Conservation (phyloP, 495 filamentous ascomycete species). For the Penicillium psychrofluorescens region DNA sequence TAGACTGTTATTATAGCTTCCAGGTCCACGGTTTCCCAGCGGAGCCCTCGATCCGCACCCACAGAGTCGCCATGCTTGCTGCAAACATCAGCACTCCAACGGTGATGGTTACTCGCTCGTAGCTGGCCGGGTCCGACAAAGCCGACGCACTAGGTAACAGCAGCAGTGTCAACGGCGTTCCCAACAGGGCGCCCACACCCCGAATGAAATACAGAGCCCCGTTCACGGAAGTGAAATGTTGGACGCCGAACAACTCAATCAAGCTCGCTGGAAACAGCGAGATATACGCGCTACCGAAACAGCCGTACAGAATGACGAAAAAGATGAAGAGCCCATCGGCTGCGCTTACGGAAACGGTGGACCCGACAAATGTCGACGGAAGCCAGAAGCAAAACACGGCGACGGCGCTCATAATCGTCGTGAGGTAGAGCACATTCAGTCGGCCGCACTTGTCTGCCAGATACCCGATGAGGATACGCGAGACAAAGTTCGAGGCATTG, state of each 20-base stretch:
- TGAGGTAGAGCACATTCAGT: slow-evolving; percentile 47
- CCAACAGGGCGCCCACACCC: slow-evolving; percentile 46
- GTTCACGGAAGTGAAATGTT: slow-evolving; percentile 52
- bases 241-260: slow-evolving; percentile 51
- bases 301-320: slow-evolving; percentile 47
- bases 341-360: slow-evolving; percentile 9
- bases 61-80: slow-evolving; percentile 25
- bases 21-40: slow-evolving; percentile 13
- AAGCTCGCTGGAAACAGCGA: slow-evolving; percentile 35
- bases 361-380: slow-evolving; percentile 18
- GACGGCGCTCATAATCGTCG: slow-evolving; percentile 35
- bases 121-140: slow-evolving; percentile 13
- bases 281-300: slow-evolving; percentile 39
- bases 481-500: slow-evolving; percentile 49
- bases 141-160: slow-evolving; percentile 23
- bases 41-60: slow-evolving; percentile 27
- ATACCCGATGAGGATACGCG: slow-evolving; percentile 43
- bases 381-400: slow-evolving; percentile 47
- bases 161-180: slow-evolving; percentile 39
- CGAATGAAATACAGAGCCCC: slow-evolving; percentile 51
- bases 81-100: slow-evolving; percentile 24
- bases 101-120: slow-evolving; percentile 21
- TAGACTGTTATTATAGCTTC: slow-evolving; percentile 10
- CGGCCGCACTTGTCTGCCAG: slow-evolving; percentile 40
- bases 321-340: slow-evolving; percentile 38